Evolutionary conservation across 164 flowering plant genomes (phyloP).

Genomic region (Houttuynia cordata): DNA sequence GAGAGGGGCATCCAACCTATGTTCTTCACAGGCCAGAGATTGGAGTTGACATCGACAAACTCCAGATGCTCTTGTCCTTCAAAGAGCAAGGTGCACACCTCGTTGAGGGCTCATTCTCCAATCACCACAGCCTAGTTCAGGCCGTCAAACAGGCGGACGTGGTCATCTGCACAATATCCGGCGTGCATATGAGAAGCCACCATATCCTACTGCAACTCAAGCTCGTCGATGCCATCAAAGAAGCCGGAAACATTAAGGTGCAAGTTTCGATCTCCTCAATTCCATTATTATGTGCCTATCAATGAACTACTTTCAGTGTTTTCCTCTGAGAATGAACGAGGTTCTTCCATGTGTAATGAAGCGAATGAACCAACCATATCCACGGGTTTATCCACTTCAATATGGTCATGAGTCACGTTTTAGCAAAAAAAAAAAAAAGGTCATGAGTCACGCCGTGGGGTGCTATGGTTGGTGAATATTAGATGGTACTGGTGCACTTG

Average conservation of each 20-base stretch:
- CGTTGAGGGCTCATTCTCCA: constrained; percentile 35
- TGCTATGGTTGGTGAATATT: too few relatives aligned
- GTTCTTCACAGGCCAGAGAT: constrained; percentile 43
- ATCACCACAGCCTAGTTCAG: constrained; percentile 47
- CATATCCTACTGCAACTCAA: constrained; percentile 48
- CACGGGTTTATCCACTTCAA: too few relatives aligned
- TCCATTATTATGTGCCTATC: too few relatives aligned
- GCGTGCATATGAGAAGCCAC: constrained; percentile 53
- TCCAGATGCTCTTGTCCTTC: constrained; percentile 38
- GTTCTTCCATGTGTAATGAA: too few relatives aligned
- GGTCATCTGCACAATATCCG: constrained; percentile 54
- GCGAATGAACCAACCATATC: too few relatives aligned
- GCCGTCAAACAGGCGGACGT: constrained; percentile 64
- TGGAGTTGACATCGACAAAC: constrained; percentile 52
- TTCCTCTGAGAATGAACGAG: too few relatives aligned
- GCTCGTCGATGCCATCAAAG: constrained; percentile 62
- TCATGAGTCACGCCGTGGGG: too few relatives aligned
- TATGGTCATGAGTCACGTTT: too few relatives aligned
- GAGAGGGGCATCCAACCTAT: constrained; percentile 39
- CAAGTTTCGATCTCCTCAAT: too few relatives aligned
- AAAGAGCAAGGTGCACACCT: constrained; percentile 47
- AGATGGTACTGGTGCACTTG: too few relatives aligned
- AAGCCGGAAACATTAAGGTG: constrained; percentile 65
- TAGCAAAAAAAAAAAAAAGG: too few relatives aligned
- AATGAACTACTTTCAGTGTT: too few relatives aligned